Conservation (phyloP, 2,329 filamentous ascomycete genomes). For the Elsinoe fawcettii region DNA sequence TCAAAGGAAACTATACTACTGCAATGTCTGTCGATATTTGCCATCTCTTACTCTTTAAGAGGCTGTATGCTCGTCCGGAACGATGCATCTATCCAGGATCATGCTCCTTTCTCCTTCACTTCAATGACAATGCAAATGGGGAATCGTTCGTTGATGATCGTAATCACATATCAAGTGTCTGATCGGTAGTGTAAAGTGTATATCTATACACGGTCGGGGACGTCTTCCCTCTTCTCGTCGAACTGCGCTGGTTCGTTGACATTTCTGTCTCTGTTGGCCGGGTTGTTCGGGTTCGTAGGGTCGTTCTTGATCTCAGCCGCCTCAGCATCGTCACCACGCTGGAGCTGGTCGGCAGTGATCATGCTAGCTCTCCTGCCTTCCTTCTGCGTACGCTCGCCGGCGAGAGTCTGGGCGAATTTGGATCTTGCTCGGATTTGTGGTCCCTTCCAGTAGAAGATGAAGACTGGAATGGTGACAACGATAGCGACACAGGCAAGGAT, state of each 20-base stretch:
- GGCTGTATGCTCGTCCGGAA: neutral
- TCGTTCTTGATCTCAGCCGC: neutral
- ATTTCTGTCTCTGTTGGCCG: neutral
- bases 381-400: constrained; percentile 26
- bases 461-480: constrained; percentile 45
- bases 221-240: constrained; percentile 6
- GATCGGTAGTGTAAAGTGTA: neutral
- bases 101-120: neutral
- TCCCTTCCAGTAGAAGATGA: constrained; percentile 47
- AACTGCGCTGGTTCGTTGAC: neutral
- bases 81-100: neutral
- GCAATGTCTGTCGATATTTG: neutral
- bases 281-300: neutral
- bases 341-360: constrained; percentile 4
- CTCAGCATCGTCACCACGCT: neutral
- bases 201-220: neutral
- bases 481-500: constrained; percentile 44
- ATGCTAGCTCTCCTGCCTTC: constrained; percentile 17
- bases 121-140: neutral
- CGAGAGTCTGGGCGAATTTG: constrained; percentile 42
- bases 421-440: constrained; percentile 41
- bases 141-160: neutral
- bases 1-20: neutral
- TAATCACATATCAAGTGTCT: neutral
- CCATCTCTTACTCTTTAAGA: neutral